phyloP scores from a whole-genome alignment of 495 filamentous ascomycete species.

The Venustampulla echinocandica region DNA sequence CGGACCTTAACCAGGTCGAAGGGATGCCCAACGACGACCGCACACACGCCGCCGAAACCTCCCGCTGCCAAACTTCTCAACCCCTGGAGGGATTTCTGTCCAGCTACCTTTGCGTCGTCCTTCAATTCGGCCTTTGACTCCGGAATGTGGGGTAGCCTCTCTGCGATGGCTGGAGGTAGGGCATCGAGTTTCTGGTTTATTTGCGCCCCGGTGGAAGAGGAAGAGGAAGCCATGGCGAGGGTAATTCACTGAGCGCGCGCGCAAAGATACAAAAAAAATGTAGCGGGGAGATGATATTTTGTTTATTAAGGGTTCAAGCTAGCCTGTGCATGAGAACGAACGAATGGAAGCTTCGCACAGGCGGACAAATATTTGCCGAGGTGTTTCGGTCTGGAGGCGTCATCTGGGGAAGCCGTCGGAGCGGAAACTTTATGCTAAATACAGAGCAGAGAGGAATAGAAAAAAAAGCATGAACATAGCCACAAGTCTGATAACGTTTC shows the following conservation, averaged over 20 bases:
- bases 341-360: constrained; percentile 2
- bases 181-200: constrained; percentile 19
- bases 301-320: background rate
- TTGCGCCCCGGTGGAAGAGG: constrained; percentile 30
- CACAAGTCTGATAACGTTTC: background rate
- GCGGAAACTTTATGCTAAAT: background rate
- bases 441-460: background rate
- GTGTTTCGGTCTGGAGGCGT: background rate
- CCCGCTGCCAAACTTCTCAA: constrained; percentile 76
- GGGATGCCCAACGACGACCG: constrained; percentile 87
- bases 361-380: constrained; percentile 11
- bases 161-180: constrained; percentile 32
- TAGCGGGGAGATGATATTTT: background rate
- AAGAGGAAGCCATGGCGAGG: constrained; percentile 24
- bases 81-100: constrained; percentile 37
- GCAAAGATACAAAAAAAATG: background rate
- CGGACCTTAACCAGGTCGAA: constrained; percentile 98
- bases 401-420: background rate
- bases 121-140: constrained; percentile 44
- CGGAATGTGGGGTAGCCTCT: constrained; percentile 42
- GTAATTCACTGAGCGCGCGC: background rate
- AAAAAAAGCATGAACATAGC: constrained; percentile 3
- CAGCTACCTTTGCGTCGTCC: constrained; percentile 38
- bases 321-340: background rate
- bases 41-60: constrained; percentile 88